These are phyloP conservation scores for Hypoxylon sp. DNA, from an alignment of 2,329 filamentous ascomycete species.

Conservation along the genomic window DNA sequence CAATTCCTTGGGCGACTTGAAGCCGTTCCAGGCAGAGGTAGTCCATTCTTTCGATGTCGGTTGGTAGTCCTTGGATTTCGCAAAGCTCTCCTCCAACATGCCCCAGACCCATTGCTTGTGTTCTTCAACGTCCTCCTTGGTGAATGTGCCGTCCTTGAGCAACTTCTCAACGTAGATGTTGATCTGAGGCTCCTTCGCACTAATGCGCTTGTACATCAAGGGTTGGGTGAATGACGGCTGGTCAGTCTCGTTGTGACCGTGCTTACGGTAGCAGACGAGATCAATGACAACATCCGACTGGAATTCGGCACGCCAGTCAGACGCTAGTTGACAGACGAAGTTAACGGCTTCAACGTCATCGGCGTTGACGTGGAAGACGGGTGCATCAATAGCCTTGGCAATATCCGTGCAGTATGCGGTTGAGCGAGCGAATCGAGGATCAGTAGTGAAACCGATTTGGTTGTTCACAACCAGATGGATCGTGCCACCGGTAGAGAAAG, in stretches of 20 bases:
- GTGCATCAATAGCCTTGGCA: conserved; percentile 97
- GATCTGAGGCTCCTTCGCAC: conserved; percentile 85
- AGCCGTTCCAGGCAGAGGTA: conserved; percentile 98
- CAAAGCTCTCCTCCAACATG: conserved; percentile 98
- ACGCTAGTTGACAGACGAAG: conserved; percentile 96
- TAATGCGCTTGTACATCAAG: conserved; percentile 99
- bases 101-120: conserved; percentile 99
- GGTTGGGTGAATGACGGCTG: conserved; percentile 99
- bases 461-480: conserved; percentile 99
- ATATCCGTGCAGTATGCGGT: conserved; percentile 99
- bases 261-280: conserved; percentile 98
- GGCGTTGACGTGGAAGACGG: conserved; percentile 98
- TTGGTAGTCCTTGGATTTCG: conserved; percentile 97
- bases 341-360: conserved; percentile 99
- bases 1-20: conserved; percentile 98
- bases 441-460: conserved; percentile 99
- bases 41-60: conserved; percentile 98
- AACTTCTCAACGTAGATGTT: conserved; percentile 94
- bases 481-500: conserved; percentile 97
- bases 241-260: conserved; percentile 99
- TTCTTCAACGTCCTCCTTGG: conserved; percentile 97
- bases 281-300: conserved; percentile 98
- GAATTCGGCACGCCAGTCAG: conserved; percentile 98
- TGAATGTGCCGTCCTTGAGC: conserved; percentile 92
- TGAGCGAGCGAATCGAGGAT: conserved; percentile 95